Percentiles rank a stretch among this genome's conserved stretches.
phyloP scores from a whole-genome alignment of 345 rosid species.

The Leavenworthia alabamica region DNA sequence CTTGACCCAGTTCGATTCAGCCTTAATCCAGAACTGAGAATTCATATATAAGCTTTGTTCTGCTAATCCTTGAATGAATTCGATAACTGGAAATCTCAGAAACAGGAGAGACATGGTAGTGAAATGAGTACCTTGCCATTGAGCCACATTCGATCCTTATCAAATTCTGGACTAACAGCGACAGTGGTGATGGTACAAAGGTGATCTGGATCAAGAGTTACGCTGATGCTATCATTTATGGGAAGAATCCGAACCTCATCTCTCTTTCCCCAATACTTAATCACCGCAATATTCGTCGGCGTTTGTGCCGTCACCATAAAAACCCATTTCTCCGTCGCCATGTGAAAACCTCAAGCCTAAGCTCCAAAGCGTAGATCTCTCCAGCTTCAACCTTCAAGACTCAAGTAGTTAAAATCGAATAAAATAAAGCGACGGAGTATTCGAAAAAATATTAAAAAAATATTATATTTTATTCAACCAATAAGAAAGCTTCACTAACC shows the following conservation, averaged over 20 bases:
- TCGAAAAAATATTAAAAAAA: not conserved
- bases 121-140: constrained; percentile 67
- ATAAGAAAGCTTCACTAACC: not conserved
- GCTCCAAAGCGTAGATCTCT: constrained; percentile 7
- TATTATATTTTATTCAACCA: constrained; percentile 4
- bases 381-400: too few relatives aligned
- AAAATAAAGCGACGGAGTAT: constrained; percentile 13
- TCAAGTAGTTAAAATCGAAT: not conserved
- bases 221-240: constrained; percentile 90
- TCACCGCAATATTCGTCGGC: constrained; percentile 93
- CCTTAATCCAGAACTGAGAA: not conserved
- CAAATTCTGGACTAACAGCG: constrained; percentile 77
- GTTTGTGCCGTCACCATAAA: constrained; percentile 80
- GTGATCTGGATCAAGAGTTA: constrained; percentile 87
- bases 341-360: not conserved
- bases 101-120: not conserved
- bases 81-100: not conserved
- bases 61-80: not conserved
- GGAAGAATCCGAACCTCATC: constrained; percentile 88
- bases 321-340: constrained; percentile 68
- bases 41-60: not conserved
- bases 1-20: not conserved
- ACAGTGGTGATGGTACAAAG: constrained; percentile 94
- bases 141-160: constrained; percentile 96
- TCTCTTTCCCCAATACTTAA: constrained; percentile 96